phyloP scores from a whole-genome alignment of 2,329 filamentous ascomycete species.

The Aspergillus jensenii region DNA sequence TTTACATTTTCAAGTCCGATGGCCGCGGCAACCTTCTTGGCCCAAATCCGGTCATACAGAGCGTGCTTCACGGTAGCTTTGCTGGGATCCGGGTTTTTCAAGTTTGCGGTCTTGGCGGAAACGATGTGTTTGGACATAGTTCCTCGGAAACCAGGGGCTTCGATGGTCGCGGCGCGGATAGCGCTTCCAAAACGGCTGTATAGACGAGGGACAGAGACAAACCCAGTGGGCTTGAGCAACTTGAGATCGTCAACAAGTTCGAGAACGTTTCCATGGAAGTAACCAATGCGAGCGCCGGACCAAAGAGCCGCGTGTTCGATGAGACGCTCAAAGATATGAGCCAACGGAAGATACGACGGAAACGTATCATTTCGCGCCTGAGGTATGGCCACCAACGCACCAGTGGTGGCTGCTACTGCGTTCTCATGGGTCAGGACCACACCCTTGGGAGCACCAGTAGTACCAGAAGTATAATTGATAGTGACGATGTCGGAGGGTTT shows the following conservation, averaged over 20 bases:
- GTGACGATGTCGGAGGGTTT: constrained; percentile 75
- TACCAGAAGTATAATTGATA: constrained; percentile 66
- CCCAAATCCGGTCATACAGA: constrained; percentile 72
- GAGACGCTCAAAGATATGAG: constrained; percentile 90
- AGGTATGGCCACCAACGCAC: constrained; percentile 56
- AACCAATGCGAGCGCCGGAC: constrained; percentile 74
- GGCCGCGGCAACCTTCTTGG: constrained; percentile 78
- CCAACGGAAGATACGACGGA: constrained; percentile 87
- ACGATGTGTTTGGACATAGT: constrained; percentile 78
- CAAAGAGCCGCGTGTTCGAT: constrained; percentile 74
- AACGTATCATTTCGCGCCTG: constrained; percentile 62
- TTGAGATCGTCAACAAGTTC: constrained; percentile 91
- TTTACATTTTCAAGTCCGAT: constrained; percentile 74
- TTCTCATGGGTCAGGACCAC: constrained; percentile 74
- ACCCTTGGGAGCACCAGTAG: constrained; percentile 64
- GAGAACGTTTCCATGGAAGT: constrained; percentile 88
- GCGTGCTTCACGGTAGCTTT: constrained; percentile 65
- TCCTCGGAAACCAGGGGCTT: constrained; percentile 77
- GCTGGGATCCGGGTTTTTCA: constrained; percentile 66
- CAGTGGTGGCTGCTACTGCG: constrained; percentile 70
- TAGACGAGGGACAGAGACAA: constrained; percentile 86
- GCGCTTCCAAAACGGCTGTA: constrained; percentile 87
- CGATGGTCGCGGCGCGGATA: constrained; percentile 74
- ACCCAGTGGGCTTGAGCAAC: constrained; percentile 74
- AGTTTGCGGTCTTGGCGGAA: constrained; percentile 72